Base-by-base conservation (phyloP, 768 basidiomycete species). In the Leccinum barrowsii region DNA sequence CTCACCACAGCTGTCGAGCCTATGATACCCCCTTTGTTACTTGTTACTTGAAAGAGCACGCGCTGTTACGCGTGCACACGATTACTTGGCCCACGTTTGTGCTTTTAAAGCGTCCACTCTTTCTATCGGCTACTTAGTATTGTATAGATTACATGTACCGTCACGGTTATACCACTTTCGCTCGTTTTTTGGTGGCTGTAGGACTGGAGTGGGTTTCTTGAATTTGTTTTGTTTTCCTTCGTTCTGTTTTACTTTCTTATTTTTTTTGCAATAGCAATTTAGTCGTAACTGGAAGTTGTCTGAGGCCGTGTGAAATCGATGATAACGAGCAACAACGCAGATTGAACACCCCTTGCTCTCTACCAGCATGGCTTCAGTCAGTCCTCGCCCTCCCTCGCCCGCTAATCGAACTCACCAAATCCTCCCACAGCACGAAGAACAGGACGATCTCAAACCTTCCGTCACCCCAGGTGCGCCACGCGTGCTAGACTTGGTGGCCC, bases 371-470 rank as follows among this genome's bases (percentile, higher is more conserved):
- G 79, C 84, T 64, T 69, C 76, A 60, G 82, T 84, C 65, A 67
- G 82, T 78, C 53, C 47, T 21, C 55, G 26, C 24, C 32, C n/a
- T 46, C 40, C 24, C 19, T 51, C 22, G 13, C 22, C 40, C 5
- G 6, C 26, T 42, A 4, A 32, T 55, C n/a, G 46, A 42, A 48
- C 48, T 55, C 21, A 62, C 61, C 17, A 49, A 52, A 19, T 8
- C 42, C 11, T 42, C 55, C 47, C 42, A 64, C 55, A 81, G 78
- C 64, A 80, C 63, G 84, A 90, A 12, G 89, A 91, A 59, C 81
- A 83, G 56, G 86, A 86, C 37, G 90, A 92, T 67, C 79, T 93
- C 59, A 76, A 77, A 52, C 86, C 90, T 56, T 75, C 83, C 65
- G 46, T 67, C 69, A 92, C 91, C 55, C 87, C 87, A 75, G 90